Conservation (phyloP, 306 rosid genomes). For the Alnus rubra region DNA sequence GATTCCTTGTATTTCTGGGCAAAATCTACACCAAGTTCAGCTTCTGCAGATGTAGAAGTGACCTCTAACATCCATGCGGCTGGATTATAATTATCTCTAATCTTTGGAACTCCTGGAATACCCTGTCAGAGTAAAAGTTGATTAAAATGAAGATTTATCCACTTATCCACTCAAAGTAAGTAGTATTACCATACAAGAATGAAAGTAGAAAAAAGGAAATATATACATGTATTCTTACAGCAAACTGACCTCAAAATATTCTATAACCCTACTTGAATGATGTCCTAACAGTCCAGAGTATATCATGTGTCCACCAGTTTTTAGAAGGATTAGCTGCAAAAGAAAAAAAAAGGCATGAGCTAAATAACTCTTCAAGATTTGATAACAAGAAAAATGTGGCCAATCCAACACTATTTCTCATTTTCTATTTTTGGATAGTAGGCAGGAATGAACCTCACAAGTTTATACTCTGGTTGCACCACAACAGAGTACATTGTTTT, state of each 20-base stretch:
- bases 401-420: background rate
- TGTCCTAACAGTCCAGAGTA: constrained; percentile 53
- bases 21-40: constrained; percentile 59
- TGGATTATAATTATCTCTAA: constrained; percentile 65
- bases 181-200: background rate
- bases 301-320: constrained; percentile 58
- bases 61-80: constrained; percentile 80
- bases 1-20: constrained; percentile 54
- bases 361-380: background rate
- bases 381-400: constrained; percentile 3
- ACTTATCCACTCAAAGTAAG: background rate
- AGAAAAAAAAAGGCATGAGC: constrained; percentile 10
- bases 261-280: constrained; percentile 47
- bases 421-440: background rate
- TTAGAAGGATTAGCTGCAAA: constrained; percentile 54
- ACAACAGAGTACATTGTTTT: background rate
- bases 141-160: constrained; percentile 1
- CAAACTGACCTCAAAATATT: constrained; percentile 58
- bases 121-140: constrained; percentile 36
- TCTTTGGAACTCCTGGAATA: constrained; percentile 57
- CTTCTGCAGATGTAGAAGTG: constrained; percentile 55
- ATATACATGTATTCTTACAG: background rate
- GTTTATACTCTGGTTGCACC: background rate
- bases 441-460: background rate
- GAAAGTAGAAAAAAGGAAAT: background rate